Evolutionary conservation across 2,329 filamentous ascomycete species (phyloP), one percentile per base, ranked within the genome.

Genomic region (Thielaviopsis euricoi): DNA sequence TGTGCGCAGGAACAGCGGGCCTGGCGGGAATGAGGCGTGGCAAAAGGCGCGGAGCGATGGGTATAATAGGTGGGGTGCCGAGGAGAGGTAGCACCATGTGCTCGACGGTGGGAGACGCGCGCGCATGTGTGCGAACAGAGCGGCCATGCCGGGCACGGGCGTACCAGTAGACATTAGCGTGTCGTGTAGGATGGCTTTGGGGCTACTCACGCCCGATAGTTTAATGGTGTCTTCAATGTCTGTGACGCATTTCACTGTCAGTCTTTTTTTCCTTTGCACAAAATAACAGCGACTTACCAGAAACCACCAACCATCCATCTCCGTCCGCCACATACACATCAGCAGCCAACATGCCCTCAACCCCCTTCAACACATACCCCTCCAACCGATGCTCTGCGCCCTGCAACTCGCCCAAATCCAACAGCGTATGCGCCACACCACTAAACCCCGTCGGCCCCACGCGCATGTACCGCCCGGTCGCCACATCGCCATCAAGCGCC

Each of bases 151-250:
- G 0, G 76, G 65, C 15, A 91, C 81, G 0, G 87, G 81, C 15
- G 77, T 73, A 0, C 89, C 85, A 17, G 81, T 74, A 55, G 90
- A 85, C 52, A 87, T 80, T 65, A 97, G 96, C 0, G 91, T 97
- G 55, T 85, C 85, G 52, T 81, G 78, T 5, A 97, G 74, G 64
- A 96, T 91, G 2, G 89, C 88, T 7, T 86, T 76, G 0, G 89
- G 83, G 54, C 87, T 85, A 50, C 83, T 81, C 0, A 91, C 95
- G 68, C 86, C 76, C 0, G 91, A 96, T 63, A 90, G 74, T 71
- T 97, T 96, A 74, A 97, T 95, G 0, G 90, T 95, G 70, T 97
- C 91, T 67, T 97, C 93, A 63, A 97, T 81, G 65, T 97, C 91
- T 83, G 33, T 23, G n/a, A n/a, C n/a, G n/a, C n/a, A n/a, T n/a